Conservation (phyloP, 441 rosid species). For the Erodium texanum region DNA sequence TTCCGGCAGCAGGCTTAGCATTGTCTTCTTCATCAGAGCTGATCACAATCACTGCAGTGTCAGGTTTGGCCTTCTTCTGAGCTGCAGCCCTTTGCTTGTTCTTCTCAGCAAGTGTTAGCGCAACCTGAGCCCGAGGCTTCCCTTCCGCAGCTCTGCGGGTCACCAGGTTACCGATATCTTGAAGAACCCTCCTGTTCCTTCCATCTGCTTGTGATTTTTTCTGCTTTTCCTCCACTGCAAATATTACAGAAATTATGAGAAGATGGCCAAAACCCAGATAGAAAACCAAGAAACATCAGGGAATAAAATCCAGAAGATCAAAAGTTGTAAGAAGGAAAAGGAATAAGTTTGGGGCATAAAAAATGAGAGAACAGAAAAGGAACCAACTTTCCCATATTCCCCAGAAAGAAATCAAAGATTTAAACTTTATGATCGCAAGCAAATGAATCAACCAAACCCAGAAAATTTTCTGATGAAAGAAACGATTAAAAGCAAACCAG, state of each 20-base stretch:
- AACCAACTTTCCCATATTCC: not conserved
- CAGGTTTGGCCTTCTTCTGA: slow-evolving; percentile 13
- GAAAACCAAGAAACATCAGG: not conserved
- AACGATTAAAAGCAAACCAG: not conserved
- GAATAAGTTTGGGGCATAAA: not conserved
- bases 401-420: not conserved
- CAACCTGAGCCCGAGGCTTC: slow-evolving; percentile 23
- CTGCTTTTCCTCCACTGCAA: slow-evolving; percentile 35
- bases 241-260: not conserved
- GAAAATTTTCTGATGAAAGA: not conserved
- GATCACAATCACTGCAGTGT: slow-evolving; percentile 16
- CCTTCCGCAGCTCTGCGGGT: slow-evolving; percentile 23
- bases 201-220: slow-evolving; percentile 30
- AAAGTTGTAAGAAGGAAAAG: not conserved
- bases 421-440: not conserved
- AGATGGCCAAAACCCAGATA: too few relatives aligned
- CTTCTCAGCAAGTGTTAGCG: slow-evolving; percentile 13
- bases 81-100: slow-evolving; percentile 1
- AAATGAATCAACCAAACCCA: not conserved
- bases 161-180: slow-evolving; percentile 47
- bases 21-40: slow-evolving; percentile 31
- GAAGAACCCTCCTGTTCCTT: slow-evolving; percentile 39
- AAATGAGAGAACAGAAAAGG: too few relatives aligned
- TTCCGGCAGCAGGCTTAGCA: slow-evolving; percentile 21
- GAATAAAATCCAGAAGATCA: too few relatives aligned